These are phyloP conservation scores for Lophiostoma macrostomum DNA, from an alignment of 495 filamentous ascomycete species.

Conservation along the genomic window DNA sequence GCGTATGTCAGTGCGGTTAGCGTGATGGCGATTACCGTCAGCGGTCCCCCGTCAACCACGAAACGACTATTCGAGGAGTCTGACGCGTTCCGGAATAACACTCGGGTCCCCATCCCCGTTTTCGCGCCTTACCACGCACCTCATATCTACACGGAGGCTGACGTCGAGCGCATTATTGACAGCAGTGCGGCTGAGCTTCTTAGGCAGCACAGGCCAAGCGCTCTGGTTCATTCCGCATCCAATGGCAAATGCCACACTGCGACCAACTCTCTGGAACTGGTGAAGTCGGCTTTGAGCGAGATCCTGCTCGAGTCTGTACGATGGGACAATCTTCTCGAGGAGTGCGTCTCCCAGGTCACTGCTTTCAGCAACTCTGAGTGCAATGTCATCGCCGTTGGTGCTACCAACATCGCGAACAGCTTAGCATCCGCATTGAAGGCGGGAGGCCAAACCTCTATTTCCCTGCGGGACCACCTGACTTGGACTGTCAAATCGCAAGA, in stretches of 20 bases:
- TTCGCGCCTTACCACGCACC: constrained; percentile 78
- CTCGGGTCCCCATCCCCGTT: constrained; percentile 64
- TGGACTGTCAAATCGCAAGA: constrained; percentile 33
- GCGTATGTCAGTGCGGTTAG: constrained; percentile 75
- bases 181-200: constrained; percentile 43
- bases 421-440: constrained; percentile 44
- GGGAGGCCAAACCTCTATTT: constrained; percentile 39
- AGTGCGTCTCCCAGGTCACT: constrained; percentile 40
- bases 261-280: constrained; percentile 39
- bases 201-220: constrained; percentile 32
- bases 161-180: constrained; percentile 61
- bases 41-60: constrained; percentile 69
- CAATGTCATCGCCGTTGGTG: constrained; percentile 39
- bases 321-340: constrained; percentile 44
- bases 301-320: constrained; percentile 43
- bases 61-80: constrained; percentile 54
- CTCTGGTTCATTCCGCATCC: constrained; percentile 42
- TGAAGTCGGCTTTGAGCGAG: constrained; percentile 38
- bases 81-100: constrained; percentile 52
- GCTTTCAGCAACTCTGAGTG: constrained; percentile 31
- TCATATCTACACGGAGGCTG: constrained; percentile 62
- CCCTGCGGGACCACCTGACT: constrained; percentile 37
- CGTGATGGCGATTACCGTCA: constrained; percentile 67
- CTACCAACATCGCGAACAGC: constrained; percentile 46
- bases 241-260: constrained; percentile 42